Evolutionary conservation across 179 eudicot genomes (phyloP).

Genomic region (Beta lomatogona): DNA sequence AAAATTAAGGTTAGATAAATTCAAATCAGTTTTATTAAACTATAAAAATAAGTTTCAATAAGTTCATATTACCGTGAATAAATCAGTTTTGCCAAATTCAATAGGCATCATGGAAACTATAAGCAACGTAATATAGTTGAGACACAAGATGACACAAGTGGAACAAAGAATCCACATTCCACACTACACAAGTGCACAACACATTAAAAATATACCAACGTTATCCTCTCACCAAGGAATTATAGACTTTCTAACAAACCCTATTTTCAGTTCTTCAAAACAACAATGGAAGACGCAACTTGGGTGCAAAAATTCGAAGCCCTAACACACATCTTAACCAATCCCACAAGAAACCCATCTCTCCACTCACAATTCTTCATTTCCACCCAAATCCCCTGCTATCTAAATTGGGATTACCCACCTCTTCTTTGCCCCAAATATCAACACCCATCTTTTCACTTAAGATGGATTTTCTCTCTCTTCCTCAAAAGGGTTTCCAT

Average conservation of each 20-base stretch:
- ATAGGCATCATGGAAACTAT: no score
- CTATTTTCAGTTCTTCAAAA: neutral
- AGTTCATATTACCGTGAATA: no score
- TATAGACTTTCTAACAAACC: neutral
- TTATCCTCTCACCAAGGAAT: neutral
- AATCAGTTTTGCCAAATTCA: no score
- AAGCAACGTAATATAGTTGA: no score
- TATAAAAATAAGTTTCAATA: no score
- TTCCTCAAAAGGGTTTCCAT: conserved; percentile 63
- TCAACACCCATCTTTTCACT: conserved; percentile 31
- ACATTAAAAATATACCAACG: no score
- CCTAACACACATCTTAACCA: conserved; percentile 73
- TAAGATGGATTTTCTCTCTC: conserved; percentile 53
- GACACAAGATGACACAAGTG: no score
- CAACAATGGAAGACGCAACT: conserved; percentile 56
- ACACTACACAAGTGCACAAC: no score
- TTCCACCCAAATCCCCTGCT: conserved; percentile 76
- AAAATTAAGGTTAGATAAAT: no score
- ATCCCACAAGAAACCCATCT: conserved; percentile 68
- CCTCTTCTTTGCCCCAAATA: conserved; percentile 58
- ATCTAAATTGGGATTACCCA: conserved; percentile 85
- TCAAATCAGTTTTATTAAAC: no score
- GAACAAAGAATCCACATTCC: no score
- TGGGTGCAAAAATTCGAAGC: conserved; percentile 75
- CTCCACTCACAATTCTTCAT: conserved; percentile 79